Conservation (phyloP, 768 basidiomycete genomes). For the Lentinula lateritia region DNA sequence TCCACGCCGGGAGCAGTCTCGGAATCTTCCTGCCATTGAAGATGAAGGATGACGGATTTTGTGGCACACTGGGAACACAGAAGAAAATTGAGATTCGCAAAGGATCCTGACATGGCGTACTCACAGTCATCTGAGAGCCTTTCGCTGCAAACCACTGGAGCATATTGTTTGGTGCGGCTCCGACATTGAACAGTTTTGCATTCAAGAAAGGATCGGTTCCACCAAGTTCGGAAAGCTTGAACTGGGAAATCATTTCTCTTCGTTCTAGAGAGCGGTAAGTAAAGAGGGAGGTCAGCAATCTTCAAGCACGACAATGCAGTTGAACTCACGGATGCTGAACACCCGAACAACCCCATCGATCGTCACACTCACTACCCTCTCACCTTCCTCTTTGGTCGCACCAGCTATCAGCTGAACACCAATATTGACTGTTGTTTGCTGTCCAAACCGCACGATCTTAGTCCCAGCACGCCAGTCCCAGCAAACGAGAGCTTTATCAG, state of each 20-base stretch:
- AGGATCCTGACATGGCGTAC: slow-evolving; percentile 14
- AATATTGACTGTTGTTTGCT: slow-evolving; percentile 89
- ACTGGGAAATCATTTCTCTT: slow-evolving; percentile 89
- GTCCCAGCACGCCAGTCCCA: slow-evolving; percentile 90
- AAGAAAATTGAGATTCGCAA: neutral
- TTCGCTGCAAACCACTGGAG: slow-evolving; percentile 93
- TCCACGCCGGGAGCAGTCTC: slow-evolving; percentile 9
- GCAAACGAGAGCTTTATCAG: slow-evolving; percentile 70
- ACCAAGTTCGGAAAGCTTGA: slow-evolving; percentile 78
- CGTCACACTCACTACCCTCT: slow-evolving; percentile 84
- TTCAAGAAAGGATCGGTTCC: slow-evolving; percentile 60
- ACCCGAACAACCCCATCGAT: slow-evolving; percentile 89
- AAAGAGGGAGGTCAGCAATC: neutral
- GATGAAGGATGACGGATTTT: slow-evolving; percentile 78
- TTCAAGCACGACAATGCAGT: neutral
- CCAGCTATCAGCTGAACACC: slow-evolving; percentile 80
- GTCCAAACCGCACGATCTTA: slow-evolving; percentile 87
- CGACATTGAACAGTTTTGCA: slow-evolving; percentile 70
- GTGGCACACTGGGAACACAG: slow-evolving; percentile 63
- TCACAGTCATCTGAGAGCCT: slow-evolving; percentile 83
- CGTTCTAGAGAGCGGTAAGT: slow-evolving; percentile 28
- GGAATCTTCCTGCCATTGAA: slow-evolving; percentile 79
- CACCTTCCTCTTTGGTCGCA: slow-evolving; percentile 48
- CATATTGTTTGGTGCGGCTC: slow-evolving; percentile 81
- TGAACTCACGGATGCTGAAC: slow-evolving; percentile 77